Evolutionary conservation across 805 yeast species (phyloP).

Genomic region (Saturnispora ahearnii): DNA sequence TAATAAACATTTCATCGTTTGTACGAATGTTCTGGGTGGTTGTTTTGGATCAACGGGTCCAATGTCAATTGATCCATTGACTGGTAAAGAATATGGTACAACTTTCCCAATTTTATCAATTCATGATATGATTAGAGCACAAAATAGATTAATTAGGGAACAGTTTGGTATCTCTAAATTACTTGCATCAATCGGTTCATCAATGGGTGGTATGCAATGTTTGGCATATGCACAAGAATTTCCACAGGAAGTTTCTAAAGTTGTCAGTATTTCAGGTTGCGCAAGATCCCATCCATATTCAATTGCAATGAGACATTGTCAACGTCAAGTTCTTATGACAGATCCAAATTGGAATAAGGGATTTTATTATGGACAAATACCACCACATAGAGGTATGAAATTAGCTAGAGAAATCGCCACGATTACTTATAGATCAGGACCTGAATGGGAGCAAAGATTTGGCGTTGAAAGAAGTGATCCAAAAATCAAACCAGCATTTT

Average conservation of each 20-base stretch:
- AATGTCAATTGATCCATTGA: constrained; percentile 65
- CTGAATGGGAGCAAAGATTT: constrained; percentile 92
- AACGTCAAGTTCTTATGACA: constrained; percentile 86
- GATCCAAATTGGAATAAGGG: constrained; percentile 95
- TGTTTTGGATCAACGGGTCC: constrained; percentile 96
- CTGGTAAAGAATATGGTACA: constrained; percentile 64
- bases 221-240: constrained; percentile 81
- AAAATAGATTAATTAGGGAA: constrained; percentile 54
- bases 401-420: constrained; percentile 91
- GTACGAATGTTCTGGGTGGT: constrained; percentile 90
- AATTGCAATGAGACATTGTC: constrained; percentile 88
- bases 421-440: constrained; percentile 88
- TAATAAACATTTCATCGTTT: constrained; percentile 67
- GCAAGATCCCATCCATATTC: constrained; percentile 92
- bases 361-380: constrained; percentile 58
- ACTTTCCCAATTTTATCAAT: constrained; percentile 79
- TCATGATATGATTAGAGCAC: constrained; percentile 88
- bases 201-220: constrained; percentile 99
- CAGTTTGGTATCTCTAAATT: constrained; percentile 56
- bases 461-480: constrained; percentile 85
- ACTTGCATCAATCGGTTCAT: constrained; percentile 78
- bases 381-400: constrained; percentile 94
- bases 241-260: constrained; percentile 62
- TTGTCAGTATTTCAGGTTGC: constrained; percentile 83
- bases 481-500: constrained; percentile 67